Conservation (phyloP, 495 filamentous ascomycete species). For the Penicillium coprophilum region DNA sequence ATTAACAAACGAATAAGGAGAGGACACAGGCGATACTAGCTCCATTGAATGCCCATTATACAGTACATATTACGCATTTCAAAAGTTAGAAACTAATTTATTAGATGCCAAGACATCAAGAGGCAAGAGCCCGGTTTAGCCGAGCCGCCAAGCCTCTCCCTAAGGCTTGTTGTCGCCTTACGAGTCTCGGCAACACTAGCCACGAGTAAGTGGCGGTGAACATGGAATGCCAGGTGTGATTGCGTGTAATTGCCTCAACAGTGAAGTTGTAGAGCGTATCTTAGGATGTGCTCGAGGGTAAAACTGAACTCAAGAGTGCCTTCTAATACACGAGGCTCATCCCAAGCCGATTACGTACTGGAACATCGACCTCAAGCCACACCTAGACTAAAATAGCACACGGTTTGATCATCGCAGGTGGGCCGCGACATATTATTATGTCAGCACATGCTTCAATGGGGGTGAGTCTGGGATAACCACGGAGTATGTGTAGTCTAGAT, state of each 20-base stretch:
- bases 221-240: not conserved
- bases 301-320: not conserved
- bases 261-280: not conserved
- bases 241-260: not conserved
- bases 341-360: not conserved
- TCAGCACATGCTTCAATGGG: not conserved
- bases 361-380: not conserved
- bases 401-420: too few species aligned
- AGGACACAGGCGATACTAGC: not conserved
- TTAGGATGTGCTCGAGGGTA: not conserved
- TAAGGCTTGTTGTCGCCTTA: slow-evolving; percentile 34
- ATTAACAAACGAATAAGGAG: slow-evolving; percentile 12
- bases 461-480: not conserved
- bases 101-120: not conserved
- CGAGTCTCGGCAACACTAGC: slow-evolving; percentile 14
- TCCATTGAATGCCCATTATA: slow-evolving; percentile 5
- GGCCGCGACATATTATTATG: not conserved
- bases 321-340: not conserved
- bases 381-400: not conserved
- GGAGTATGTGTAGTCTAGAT: too few species aligned
- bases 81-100: slow-evolving; percentile 6
- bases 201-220: slow-evolving; percentile 25
- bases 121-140: slow-evolving; percentile 6
- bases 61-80: slow-evolving; percentile 10
- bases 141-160: slow-evolving; percentile 38